phyloP scores from a whole-genome alignment of 1,284 basidiomycete genomes.

The Ustilago shanxiensis region DNA sequence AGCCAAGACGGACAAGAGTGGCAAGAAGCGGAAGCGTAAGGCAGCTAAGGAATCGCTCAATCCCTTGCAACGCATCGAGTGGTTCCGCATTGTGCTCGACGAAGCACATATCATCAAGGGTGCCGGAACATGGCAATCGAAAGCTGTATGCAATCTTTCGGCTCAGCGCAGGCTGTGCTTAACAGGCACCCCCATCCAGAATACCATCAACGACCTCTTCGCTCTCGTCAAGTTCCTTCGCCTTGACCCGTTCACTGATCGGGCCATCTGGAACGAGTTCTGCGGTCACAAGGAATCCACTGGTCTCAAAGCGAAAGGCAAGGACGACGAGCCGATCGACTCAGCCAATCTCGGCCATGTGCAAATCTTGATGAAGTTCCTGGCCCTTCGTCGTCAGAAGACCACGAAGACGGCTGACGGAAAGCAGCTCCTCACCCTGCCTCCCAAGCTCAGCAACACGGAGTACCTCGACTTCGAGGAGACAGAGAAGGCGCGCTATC shows the following conservation, averaged over 20 bases:
- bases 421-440: conserved; percentile 82
- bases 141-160: conserved; percentile 92
- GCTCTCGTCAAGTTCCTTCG: conserved; percentile 96
- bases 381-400: conserved; percentile 95
- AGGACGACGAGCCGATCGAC: conserved; percentile 73
- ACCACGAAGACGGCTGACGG: conserved; percentile 86
- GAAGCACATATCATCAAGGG: conserved; percentile 97
- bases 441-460: conserved; percentile 86
- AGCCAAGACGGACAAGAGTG: conserved; percentile 63
- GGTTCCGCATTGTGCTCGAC: conserved; percentile 97
- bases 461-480: conserved; percentile 85
- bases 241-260: conserved; percentile 91
- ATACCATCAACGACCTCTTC: conserved; percentile 97
- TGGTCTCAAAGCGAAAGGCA: conserved; percentile 33
- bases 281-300: conserved; percentile 88
- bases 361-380: conserved; percentile 95
- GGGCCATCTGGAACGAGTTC: conserved; percentile 90
- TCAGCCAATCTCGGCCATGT: conserved; percentile 91
- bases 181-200: conserved; percentile 98
- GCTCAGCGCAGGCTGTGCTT: conserved; percentile 92
- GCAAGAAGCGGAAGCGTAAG: conserved; percentile 72
- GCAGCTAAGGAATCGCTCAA: conserved; percentile 77
- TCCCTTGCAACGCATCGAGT: conserved; percentile 93
- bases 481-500: conserved; percentile 87
- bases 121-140: conserved; percentile 89